Evolutionary conservation across 1,139 yeast genomes (phyloP).

Genomic region (Geotrichum siamense): DNA sequence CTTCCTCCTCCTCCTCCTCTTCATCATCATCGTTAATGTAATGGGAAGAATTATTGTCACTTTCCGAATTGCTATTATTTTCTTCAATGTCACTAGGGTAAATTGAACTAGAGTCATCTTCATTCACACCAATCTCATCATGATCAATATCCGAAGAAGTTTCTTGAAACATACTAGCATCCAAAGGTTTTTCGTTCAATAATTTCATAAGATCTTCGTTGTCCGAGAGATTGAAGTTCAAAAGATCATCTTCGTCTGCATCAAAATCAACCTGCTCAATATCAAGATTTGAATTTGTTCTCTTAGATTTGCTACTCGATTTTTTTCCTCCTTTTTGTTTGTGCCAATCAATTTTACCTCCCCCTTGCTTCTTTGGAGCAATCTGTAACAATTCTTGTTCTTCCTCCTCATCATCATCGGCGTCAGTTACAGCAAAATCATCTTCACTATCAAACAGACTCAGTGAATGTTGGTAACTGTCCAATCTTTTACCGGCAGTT

Average conservation of each 20-base stretch:
- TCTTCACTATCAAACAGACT: conserved; percentile 2
- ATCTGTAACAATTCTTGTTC: neutral
- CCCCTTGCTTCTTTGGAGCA: neutral
- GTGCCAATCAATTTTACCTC: conserved; percentile 6
- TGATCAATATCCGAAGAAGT: neutral
- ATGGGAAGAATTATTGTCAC: too few relatives aligned
- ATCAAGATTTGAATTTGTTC: neutral
- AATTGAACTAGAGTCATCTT: too few relatives aligned
- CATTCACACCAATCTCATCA: neutral
- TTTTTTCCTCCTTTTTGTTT: conserved; percentile 5
- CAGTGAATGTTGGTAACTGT: conserved; percentile 8
- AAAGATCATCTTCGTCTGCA: conserved; percentile 2
- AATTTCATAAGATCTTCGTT: too few relatives aligned
- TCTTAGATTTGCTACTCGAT: conserved; percentile 1
- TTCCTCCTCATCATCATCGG: conserved; percentile 10
- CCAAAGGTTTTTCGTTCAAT: too few relatives aligned
- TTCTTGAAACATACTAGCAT: too few relatives aligned
- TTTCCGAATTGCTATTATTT: neutral
- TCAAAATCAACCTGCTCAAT: conserved; percentile 6
- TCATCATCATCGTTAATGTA: conserved; percentile 1
- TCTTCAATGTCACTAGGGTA: too few relatives aligned
- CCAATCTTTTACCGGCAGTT: conserved; percentile 16
- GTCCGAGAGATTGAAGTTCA: conserved; percentile 1
- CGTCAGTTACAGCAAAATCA: conserved; percentile 10
- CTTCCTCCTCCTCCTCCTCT: conserved; percentile 9